A percentile compares a stretch with the other conserved stretches of the same genome.
These are phyloP conservation scores for Nicotiana sylvestris DNA, from an alignment of 257 asterid genomes.

Conservation along the genomic window DNA sequence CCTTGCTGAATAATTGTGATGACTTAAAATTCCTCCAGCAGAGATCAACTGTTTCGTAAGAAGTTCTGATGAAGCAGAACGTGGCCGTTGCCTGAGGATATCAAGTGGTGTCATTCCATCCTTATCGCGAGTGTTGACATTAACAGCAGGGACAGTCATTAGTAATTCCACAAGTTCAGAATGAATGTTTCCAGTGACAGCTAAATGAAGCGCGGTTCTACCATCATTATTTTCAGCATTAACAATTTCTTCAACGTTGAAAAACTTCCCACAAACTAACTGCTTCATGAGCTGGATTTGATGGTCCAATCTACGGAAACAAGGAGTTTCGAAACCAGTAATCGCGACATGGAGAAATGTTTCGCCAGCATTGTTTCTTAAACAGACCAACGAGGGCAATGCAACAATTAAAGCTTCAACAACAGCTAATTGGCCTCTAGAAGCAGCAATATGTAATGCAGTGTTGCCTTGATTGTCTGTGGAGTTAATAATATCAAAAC, in stretches of 20 bases:
- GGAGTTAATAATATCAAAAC: constrained; percentile 46
- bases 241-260: constrained; percentile 48
- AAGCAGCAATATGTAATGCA: constrained; percentile 81
- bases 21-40: constrained; percentile 71
- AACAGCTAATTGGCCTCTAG: constrained; percentile 71
- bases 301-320: constrained; percentile 80
- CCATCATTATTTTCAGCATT: constrained; percentile 52
- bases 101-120: constrained; percentile 82
- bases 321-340: constrained; percentile 76
- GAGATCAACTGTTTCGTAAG: constrained; percentile 65
- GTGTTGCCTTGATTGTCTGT: constrained; percentile 78
- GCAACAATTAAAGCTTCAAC: constrained; percentile 73
- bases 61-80: constrained; percentile 62
- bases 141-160: constrained; percentile 49
- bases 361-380: constrained; percentile 57
- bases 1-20: constrained; percentile 66
- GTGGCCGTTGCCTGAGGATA: constrained; percentile 60
- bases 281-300: constrained; percentile 71
- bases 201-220: constrained; percentile 73
- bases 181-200: constrained; percentile 71
- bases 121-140: constrained; percentile 65
- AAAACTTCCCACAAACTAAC: constrained; percentile 38
- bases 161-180: constrained; percentile 73
- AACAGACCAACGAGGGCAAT: constrained; percentile 44
- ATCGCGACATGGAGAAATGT: constrained; percentile 77